Base-by-base conservation (phyloP, 2,329 filamentous ascomycete genomes). In the Talaromyces sp. region DNA sequence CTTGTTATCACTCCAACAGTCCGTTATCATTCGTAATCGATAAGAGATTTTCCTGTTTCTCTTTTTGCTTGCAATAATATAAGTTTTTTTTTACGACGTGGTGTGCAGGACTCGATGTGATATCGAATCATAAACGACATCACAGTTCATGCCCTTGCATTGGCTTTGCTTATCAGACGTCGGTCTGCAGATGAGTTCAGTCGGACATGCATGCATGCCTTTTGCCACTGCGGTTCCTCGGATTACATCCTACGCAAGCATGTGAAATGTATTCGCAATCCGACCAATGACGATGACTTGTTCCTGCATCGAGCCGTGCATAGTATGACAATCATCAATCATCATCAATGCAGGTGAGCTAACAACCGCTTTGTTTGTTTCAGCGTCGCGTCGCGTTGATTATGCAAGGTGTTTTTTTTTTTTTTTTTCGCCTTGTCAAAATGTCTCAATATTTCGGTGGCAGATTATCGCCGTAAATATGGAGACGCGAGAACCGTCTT, bases 21-120 rank as follows among this genome's bases (percentile, higher is more conserved):
- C n/a, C 37, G 43, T 60, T 43, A 60, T 60, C 43, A 60, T 43
- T 60, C 39, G 57, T 22, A 60, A 45, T 60, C 39, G 39, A 60
- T 60, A 60, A 60, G 43, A 43, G 0, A 33, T 8, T 22, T 37
- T 13, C 7, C 25, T 15, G n/a, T 54, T 54, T 54, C n/a, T 19
- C 19, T 54, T 54, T 54, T 6, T 27, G 27, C 22, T 22, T 22
- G 22, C 22, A 22, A 22, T 22, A 22, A 22, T 22, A 22, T 22
- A 22, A 22, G 22, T 22, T 22, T 22, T 22, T 22, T 22, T 22
- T 22, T 22, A 22, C 22, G 22, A 22, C 22, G 22, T 22, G 27
- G 15, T 33, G 47, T 25, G 49, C 22, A n/a, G 50, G 50, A 50
- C 27, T 52, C 49, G 52, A 56, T 56, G 52, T 56, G 52, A 39